A percentile compares a stretch with the other conserved stretches of the same genome.
Evolutionary conservation across 2,329 filamentous ascomycete species (phyloP).

Genomic region (Colletotrichum acutatum): DNA sequence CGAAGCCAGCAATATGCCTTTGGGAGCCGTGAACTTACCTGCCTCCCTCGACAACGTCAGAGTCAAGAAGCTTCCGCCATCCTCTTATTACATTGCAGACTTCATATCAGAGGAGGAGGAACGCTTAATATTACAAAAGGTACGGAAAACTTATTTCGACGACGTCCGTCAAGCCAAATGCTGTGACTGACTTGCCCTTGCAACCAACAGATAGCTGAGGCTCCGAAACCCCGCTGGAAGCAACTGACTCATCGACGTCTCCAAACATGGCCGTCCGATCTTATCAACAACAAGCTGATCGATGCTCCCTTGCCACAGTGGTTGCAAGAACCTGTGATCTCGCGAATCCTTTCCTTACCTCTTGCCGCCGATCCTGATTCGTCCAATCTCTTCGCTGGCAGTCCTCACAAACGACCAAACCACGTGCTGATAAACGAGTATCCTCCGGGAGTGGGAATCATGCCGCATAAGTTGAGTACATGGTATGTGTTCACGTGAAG

Average conservation of each 20-base stretch:
- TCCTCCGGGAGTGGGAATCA: slow-evolving; percentile 87
- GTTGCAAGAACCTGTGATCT: slow-evolving; percentile 76
- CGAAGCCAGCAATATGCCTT: slow-evolving; percentile 11
- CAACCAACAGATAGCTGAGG: slow-evolving; percentile 66
- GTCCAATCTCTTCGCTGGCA: slow-evolving; percentile 64
- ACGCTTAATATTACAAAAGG: slow-evolving; percentile 75
- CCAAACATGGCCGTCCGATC: slow-evolving; percentile 88
- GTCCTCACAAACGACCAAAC: slow-evolving; percentile 83
- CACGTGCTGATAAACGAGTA: slow-evolving; percentile 97
- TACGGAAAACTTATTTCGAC: slow-evolving; percentile 43
- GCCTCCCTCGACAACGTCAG: slow-evolving; percentile 60
- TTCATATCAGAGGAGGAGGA: slow-evolving; percentile 87
- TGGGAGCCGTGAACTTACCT: slow-evolving; percentile 48
- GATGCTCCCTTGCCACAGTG: slow-evolving; percentile 79
- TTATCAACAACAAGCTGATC: slow-evolving; percentile 82
- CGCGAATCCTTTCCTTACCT: slow-evolving; percentile 66
- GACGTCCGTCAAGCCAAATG: background rate
- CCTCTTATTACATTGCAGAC: slow-evolving; percentile 86
- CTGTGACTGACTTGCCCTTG: slow-evolving; percentile 6
- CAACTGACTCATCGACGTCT: slow-evolving; percentile 88
- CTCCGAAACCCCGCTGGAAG: slow-evolving; percentile 84
- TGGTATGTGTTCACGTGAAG: slow-evolving; percentile 32
- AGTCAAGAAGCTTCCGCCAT: slow-evolving; percentile 67
- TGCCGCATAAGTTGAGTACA: slow-evolving; percentile 81
- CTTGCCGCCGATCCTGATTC: slow-evolving; percentile 31